phyloP scores from a whole-genome alignment of 441 rosid genomes.

The Adansonia gregorii region DNA sequence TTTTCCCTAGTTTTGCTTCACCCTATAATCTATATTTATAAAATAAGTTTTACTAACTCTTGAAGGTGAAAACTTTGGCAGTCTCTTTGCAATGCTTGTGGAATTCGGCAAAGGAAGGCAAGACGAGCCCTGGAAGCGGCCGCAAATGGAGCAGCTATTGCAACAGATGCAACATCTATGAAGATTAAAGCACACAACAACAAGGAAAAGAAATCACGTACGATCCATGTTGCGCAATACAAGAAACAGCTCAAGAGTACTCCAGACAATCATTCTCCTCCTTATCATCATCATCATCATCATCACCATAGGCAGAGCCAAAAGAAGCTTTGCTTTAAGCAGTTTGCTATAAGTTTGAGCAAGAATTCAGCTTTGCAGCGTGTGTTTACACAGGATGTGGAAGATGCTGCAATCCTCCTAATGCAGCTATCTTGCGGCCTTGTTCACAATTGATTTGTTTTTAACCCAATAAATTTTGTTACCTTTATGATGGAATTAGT shows the following conservation, averaged over 20 bases:
- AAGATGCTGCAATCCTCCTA: slow-evolving; percentile 58
- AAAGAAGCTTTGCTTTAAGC: slow-evolving; percentile 43
- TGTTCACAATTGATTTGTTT: slow-evolving; percentile 25
- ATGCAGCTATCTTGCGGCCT: slow-evolving; percentile 61
- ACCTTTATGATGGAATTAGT: background rate
- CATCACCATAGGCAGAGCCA: background rate
- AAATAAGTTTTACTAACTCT: background rate
- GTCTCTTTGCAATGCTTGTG: slow-evolving; percentile 78
- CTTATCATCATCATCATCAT: background rate
- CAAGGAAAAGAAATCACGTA: slow-evolving; percentile 49
- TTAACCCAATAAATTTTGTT: background rate
- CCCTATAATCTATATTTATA: background rate
- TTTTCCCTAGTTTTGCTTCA: background rate
- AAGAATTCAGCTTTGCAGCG: slow-evolving; percentile 38
- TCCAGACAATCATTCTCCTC: slow-evolving; percentile 5
- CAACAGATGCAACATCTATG: slow-evolving; percentile 5
- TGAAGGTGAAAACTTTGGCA: slow-evolving; percentile 26
- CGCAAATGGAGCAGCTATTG: slow-evolving; percentile 22
- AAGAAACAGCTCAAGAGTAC: slow-evolving; percentile 39
- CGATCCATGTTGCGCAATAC: slow-evolving; percentile 32
- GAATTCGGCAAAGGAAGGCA: slow-evolving; percentile 66
- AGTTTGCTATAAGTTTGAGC: slow-evolving; percentile 40
- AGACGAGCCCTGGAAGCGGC: slow-evolving; percentile 52
- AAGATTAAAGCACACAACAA: slow-evolving; percentile 36
- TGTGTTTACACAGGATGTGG: slow-evolving; percentile 54